Evolutionary conservation across 2,329 filamentous ascomycete species (phyloP), one percentile per base, ranked within the genome.

Genomic region (Ceratocystis albifundus): DNA sequence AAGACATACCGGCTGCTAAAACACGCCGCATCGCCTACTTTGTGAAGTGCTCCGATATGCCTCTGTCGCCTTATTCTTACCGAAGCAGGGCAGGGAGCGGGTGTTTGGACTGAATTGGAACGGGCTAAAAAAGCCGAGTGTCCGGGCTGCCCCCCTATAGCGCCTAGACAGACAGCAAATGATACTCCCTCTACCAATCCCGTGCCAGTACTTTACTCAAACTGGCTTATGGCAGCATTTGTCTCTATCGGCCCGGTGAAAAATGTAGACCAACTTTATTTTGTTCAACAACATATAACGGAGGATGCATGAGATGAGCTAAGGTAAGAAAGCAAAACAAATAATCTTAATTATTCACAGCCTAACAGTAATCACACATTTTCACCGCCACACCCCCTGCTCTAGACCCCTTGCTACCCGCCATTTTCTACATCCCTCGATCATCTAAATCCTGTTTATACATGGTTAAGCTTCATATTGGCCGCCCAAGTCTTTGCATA

Each of bases 1-100:
- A 30, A 59, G 55, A 59, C 55, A 59, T 59, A 17, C 55, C 55
- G 55, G 28, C 28, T 59, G 20, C 55, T 59, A 22, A 59, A 59
- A 59, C 55, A 59, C 55, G 55, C 55, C 28, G 28, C 55, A 8
- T 59, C 55, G 55, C 30, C 15, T 59, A n/a, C 28, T 36, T 59
- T 17, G 28, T 59, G 28, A 59, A 59, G 25, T 17, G 28, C 55
- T 32, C 28, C 55, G 28, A 30, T 25, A 10, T 32, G 17, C 12
- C 55, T 59, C 55, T 53, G 28, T 25, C 12, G 32, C 20, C 10
- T 41, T 41, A 15, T 3, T 6, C 7, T 57, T 59, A 30, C 55
- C 28, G 55, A 36, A n/a, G 28, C 15, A 59, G 48, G n/a, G 5
- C n/a, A 25, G 30, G 53, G 53, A 7, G 53, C 15, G 53, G 53